These are phyloP conservation scores for Termitomyces sp. DNA, from an alignment of 768 basidiomycete genomes.

Conservation along the genomic window DNA sequence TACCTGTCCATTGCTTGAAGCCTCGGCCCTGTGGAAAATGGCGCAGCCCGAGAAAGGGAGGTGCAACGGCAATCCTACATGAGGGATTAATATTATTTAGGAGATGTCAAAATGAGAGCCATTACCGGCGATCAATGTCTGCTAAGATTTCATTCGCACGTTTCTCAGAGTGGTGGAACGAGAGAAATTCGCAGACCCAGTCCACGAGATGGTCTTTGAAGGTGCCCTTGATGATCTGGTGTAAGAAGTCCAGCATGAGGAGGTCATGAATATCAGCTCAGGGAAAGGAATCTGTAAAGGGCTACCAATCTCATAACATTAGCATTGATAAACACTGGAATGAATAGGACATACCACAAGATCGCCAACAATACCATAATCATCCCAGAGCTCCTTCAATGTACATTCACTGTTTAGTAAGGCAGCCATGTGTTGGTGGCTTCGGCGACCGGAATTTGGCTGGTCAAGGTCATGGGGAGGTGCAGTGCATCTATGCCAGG, in stretches of 20 bases:
- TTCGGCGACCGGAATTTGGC: not conserved
- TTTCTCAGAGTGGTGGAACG: slow-evolving; percentile 1
- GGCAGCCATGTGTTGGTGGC: slow-evolving; percentile 12
- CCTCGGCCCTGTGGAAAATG: slow-evolving; percentile 21
- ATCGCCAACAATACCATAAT: too few species aligned
- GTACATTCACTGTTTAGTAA: slow-evolving; percentile 11
- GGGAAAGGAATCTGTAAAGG: slow-evolving; percentile 11
- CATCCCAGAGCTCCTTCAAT: slow-evolving; percentile 19
- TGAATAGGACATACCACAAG: slow-evolving; percentile 15
- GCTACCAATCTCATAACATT: not conserved
- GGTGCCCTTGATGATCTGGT: too few species aligned
- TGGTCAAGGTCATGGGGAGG: slow-evolving; percentile 7
- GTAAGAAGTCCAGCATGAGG: too few species aligned
- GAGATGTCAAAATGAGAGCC: not conserved
- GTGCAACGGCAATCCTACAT: slow-evolving; percentile 21
- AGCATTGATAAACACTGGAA: not conserved
- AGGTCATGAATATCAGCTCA: slow-evolving; percentile 24
- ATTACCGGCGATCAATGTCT: slow-evolving; percentile 30
- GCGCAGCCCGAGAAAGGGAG: slow-evolving; percentile 7
- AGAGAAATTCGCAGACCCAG: slow-evolving; percentile 27
- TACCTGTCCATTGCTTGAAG: too few species aligned
- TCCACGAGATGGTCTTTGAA: too few species aligned
- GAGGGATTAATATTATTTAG: not conserved
- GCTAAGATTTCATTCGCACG: slow-evolving; percentile 23
- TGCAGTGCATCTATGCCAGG: slow-evolving; percentile 8